Evolutionary conservation across 2,329 filamentous ascomycete species (phyloP), one percentile per base, ranked within the genome.

Genomic region (Xylariaceae sp.): DNA sequence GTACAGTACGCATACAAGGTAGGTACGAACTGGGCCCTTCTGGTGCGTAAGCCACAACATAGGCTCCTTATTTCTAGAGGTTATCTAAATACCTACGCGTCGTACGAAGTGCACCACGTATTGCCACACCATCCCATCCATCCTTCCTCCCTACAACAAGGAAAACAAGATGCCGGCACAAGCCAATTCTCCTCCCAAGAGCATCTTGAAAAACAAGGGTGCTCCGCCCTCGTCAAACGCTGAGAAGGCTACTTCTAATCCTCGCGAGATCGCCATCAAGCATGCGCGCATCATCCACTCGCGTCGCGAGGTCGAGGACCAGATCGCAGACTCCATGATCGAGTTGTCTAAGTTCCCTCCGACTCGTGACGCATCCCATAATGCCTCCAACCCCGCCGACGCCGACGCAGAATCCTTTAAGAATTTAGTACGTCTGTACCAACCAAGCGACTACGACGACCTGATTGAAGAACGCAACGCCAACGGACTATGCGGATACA

Each of bases 401-500:
- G 69, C 78, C 34, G 90, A 96, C 68, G 78, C 78, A 1, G 68
- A 72, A 40, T 73, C 74, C 51, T 91, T 97, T 72, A 84, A 85
- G 63, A 67, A 75, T 3, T 79, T 83, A 37, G 74, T 97, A 29
- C 74, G 79, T 7, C 77, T 83, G 43, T 97, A 96, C 72, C 89
- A 92, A 68, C 89, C 91, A 0, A 79, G 81, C 51, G 92, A 99
- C 74, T 95, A 95, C 74, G 90, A 96, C 67, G 87, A 89, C 60
- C 76, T 97, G 48, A 85, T 96, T 57, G 81, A 87, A 60, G 94
- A 99, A 75, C 88, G 94, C 65, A 95, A 95, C 69, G 87, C 89
- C 61, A 86, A 89, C 63, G 82, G 80, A 43, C 78, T 82, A 26
- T 99, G 94, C 72, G 94, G 91, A 1, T 97, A 96, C 69, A 77